Evolutionary conservation across 2,329 filamentous ascomycete species (phyloP).

Genomic region (Gremmenia infestans): DNA sequence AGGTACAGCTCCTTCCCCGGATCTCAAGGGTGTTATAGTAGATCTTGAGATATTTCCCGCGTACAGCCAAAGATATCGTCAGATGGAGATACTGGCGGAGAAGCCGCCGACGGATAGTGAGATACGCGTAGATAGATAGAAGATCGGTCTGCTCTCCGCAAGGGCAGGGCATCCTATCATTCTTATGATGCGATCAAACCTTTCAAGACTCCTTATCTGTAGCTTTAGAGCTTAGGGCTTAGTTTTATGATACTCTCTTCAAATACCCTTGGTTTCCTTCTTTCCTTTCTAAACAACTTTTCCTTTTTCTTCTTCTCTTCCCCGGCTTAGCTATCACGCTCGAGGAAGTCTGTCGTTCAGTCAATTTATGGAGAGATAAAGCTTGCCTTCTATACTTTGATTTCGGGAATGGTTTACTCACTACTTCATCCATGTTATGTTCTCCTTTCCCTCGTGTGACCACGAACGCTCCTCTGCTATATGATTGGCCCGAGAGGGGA

Average conservation of each 20-base stretch:
- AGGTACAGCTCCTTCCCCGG: not conserved
- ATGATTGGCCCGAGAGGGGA: not conserved
- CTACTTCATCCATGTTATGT: too few species aligned
- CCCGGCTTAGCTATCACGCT: not conserved
- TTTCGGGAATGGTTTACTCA: not conserved
- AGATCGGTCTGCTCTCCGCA: not conserved
- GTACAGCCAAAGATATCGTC: not conserved
- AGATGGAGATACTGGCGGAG: not conserved
- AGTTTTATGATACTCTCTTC: slow-evolving; percentile 2
- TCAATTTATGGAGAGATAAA: not conserved
- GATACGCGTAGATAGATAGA: not conserved
- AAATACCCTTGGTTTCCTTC: slow-evolving; percentile 7
- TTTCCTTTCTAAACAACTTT: not conserved
- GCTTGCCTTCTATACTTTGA: not conserved
- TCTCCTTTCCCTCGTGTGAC: not conserved
- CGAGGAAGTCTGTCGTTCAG: too few species aligned
- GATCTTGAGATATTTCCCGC: not conserved
- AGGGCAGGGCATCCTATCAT: not conserved
- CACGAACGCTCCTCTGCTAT: not conserved
- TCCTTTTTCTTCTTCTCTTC: not conserved
- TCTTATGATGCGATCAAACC: slow-evolving; percentile 2
- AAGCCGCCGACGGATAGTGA: not conserved
- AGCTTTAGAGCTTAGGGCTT: slow-evolving; percentile 3
- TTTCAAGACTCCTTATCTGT: slow-evolving; percentile 17
- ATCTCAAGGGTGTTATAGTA: not conserved